A percentile compares a stretch with the other conserved stretches of the same genome.
Conservation (phyloP, 257 asterid species). For the Petunia axillaris region DNA sequence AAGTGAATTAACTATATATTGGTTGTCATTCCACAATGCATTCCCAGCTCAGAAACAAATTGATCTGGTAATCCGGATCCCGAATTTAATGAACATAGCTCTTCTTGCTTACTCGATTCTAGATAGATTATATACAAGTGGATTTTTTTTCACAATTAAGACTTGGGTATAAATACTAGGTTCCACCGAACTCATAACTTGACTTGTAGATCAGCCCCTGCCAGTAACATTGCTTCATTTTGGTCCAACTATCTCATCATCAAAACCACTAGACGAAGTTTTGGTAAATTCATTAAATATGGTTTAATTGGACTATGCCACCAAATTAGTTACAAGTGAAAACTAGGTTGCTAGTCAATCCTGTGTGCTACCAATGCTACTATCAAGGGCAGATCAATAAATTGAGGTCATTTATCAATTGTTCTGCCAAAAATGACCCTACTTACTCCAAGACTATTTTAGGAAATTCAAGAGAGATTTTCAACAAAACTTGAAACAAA, state of each 20-base stretch:
- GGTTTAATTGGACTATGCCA: not conserved
- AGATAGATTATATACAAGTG: no score
- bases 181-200: no score
- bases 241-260: not conserved
- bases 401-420: not conserved
- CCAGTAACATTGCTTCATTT: not conserved
- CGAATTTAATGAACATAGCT: no score
- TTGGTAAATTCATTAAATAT: not conserved
- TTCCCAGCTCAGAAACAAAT: not conserved
- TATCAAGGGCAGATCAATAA: not conserved
- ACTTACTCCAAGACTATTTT: slow-evolving; percentile 10
- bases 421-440: not conserved
- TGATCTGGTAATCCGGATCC: not conserved
- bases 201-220: no score
- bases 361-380: slow-evolving; percentile 23
- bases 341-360: not conserved
- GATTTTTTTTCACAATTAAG: no score
- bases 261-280: not conserved
- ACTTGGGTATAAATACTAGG: no score
- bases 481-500: not conserved
- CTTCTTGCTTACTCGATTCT: no score
- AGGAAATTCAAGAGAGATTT: not conserved
- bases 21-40: not conserved
- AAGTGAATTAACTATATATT: not conserved
- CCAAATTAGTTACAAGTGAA: not conserved